phyloP scores from a whole-genome alignment of 192 early-diverging fungal genomes.

The Ambispora gerdemannii region DNA sequence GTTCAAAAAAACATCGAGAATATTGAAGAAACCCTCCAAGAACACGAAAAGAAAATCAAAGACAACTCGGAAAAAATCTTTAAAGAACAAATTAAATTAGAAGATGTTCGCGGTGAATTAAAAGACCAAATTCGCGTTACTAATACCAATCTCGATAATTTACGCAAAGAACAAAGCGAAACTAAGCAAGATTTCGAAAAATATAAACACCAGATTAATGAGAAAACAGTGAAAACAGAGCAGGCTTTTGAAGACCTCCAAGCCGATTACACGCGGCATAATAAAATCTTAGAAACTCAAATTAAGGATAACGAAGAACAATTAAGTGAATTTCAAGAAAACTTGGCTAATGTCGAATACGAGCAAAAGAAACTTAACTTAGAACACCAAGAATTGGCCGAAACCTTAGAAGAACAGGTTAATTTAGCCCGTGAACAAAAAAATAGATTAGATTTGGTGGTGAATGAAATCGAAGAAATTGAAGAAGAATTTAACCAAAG shows the following conservation, averaged over 20 bases:
- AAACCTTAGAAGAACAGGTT: neutral
- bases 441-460: neutral
- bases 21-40: neutral
- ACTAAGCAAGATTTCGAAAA: neutral
- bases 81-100: neutral
- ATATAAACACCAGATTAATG: neutral
- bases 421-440: neutral
- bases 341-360: neutral
- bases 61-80: neutral
- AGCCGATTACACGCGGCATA: neutral
- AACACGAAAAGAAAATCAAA: neutral
- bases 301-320: neutral
- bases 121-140: neutral
- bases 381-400: neutral
- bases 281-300: neutral
- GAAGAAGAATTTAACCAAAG: slow-evolving; percentile 2
- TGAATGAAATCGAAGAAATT: neutral
- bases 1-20: neutral
- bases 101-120: neutral
- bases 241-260: neutral
- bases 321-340: too few relatives aligned
- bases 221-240: neutral
- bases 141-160: neutral
- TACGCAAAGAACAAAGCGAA: neutral
- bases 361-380: neutral